These are phyloP conservation scores for Ophiosphaerella korrae DNA, from an alignment of 2,329 filamentous ascomycete genomes.

Conservation along the genomic window DNA sequence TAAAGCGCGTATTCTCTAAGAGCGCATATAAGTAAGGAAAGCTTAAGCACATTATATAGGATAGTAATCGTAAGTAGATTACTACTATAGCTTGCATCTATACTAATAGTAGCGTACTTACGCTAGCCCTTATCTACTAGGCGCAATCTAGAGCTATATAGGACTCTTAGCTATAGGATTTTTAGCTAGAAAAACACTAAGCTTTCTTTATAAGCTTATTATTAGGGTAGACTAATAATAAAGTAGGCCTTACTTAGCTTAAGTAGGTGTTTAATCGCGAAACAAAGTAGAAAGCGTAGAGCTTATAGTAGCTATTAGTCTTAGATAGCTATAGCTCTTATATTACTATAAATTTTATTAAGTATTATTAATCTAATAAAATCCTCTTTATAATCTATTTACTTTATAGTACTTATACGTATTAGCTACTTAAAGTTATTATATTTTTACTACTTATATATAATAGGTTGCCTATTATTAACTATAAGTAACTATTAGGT, in stretches of 20 bases:
- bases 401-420: slow-evolving; percentile 13
- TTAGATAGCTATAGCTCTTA: slow-evolving; percentile 12
- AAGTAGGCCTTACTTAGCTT: slow-evolving; percentile 1
- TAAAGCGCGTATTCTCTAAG: slow-evolving; percentile 6
- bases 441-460: too few species aligned
- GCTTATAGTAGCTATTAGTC: slow-evolving; percentile 3
- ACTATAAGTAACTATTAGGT: too few species aligned
- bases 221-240: slow-evolving; percentile 2
- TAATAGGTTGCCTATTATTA: too few species aligned
- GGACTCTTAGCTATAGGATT: background rate
- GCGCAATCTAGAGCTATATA: slow-evolving; percentile 5
- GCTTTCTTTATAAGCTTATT: background rate
- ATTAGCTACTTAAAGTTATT: too few species aligned
- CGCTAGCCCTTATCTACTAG: slow-evolving; percentile 14
- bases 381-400: slow-evolving; percentile 7
- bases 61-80: slow-evolving; percentile 11
- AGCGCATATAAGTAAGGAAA: background rate
- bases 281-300: background rate
- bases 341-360: slow-evolving; percentile 10
- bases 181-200: background rate
- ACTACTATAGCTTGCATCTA: slow-evolving; percentile 13
- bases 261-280: background rate
- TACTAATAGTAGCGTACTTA: slow-evolving; percentile 5
- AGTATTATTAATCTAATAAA: slow-evolving; percentile 5
- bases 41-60: background rate